Conservation (phyloP, 164 flowering plant genomes). For the Berberis vulgaris region DNA sequence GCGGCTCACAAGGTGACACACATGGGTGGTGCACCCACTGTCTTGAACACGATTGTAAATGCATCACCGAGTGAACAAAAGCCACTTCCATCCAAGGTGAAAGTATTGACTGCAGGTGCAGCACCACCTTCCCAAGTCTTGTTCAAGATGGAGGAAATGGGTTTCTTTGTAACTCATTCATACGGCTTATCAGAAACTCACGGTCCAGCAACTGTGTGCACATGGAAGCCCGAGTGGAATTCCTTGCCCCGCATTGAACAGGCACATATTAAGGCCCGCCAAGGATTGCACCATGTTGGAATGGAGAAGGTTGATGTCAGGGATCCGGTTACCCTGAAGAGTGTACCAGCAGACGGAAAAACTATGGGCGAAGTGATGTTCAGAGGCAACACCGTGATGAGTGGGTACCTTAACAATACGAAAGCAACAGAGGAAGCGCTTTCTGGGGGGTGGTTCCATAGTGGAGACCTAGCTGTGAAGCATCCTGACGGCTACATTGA, state of each 20-base stretch:
- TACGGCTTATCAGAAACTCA: conserved; percentile 77
- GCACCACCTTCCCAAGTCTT: no score
- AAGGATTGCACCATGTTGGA: conserved; percentile 29
- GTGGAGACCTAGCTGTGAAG: conserved; percentile 50
- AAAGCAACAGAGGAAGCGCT: conserved; percentile 42
- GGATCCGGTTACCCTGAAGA: conserved; percentile 45
- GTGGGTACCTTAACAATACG: conserved; percentile 44
- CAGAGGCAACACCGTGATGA: conserved; percentile 63
- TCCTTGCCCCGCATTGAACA: conserved; percentile 14
- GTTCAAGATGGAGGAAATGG: no score
- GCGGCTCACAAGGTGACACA: conserved; percentile 55
- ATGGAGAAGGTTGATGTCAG: conserved; percentile 55
- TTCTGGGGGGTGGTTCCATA: conserved; percentile 55
- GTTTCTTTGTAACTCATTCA: conserved; percentile 6
- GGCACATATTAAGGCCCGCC: conserved; percentile 19
- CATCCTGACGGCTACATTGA: conserved; percentile 42
- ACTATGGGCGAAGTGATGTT: conserved; percentile 76
- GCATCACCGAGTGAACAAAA: conserved; percentile 17
- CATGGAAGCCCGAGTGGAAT: conserved; percentile 39
- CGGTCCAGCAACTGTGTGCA: conserved; percentile 40
- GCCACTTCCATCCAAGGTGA: no score
- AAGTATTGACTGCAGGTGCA: no score
- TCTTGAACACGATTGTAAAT: conserved; percentile 49
- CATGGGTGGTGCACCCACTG: conserved; percentile 71
- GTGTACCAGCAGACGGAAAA: conserved; percentile 51